Conservation (phyloP, 208 protist species). For the Strigomonas culicis region DNA sequence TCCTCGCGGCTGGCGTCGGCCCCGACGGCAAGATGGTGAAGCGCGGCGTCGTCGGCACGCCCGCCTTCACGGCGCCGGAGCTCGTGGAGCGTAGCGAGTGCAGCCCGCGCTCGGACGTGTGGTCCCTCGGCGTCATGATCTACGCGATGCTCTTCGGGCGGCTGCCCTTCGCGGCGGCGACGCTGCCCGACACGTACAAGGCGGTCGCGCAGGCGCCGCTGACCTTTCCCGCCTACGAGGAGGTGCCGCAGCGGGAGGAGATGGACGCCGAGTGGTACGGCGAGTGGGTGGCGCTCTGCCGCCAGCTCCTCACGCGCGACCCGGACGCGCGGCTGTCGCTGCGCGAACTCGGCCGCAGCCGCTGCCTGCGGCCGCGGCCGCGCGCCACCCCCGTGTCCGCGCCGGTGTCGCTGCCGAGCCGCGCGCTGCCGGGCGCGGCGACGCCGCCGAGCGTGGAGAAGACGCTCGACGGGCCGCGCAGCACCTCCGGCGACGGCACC, state of each 20-base stretch:
- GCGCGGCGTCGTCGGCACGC: constrained; percentile 29
- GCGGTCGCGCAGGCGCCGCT: constrained; percentile 25
- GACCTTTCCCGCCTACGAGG: constrained; percentile 21
- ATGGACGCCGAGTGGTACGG: constrained; percentile 31
- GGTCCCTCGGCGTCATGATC: constrained; percentile 93
- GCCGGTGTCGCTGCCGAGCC: neutral
- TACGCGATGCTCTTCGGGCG: constrained; percentile 88
- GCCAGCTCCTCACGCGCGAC: constrained; percentile 34
- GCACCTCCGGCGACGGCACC: neutral
- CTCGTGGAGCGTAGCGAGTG: constrained; percentile 37
- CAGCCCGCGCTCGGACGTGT: constrained; percentile 85
- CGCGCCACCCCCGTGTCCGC: constrained; percentile 19
- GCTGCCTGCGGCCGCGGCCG: constrained; percentile 8
- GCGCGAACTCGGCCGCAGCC: too few species aligned
- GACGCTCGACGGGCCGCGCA: neutral
- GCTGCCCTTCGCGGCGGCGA: constrained; percentile 83
- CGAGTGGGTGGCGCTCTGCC: constrained; percentile 37
- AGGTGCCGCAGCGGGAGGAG: constrained; percentile 16
- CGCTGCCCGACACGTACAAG: constrained; percentile 39
- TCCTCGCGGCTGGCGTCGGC: constrained; percentile 32
- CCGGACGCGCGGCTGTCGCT: constrained; percentile 16
- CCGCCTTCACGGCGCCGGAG: constrained; percentile 56
- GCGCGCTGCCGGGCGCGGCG: neutral
- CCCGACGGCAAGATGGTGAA: constrained; percentile 25
- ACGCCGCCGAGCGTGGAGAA: neutral